Evolutionary conservation across 139 green algal species (phyloP), one percentile per base, ranked within the genome.

Genomic region (Tetradesmus lagerheimii): DNA sequence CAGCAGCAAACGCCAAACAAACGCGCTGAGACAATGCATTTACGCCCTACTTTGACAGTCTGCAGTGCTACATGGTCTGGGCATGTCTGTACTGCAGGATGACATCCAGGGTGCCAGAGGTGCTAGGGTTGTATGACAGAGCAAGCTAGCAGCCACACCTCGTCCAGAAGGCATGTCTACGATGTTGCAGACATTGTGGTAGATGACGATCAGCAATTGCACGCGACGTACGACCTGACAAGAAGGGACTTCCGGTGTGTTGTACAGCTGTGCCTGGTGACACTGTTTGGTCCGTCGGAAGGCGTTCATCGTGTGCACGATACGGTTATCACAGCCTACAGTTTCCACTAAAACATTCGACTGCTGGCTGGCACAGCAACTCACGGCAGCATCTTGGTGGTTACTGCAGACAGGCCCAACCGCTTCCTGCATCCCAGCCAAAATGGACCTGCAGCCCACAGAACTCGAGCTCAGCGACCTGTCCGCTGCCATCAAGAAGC

Each of bases 381-480:
- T 64, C 57, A 71, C 23, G 8, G 57, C 25, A 71, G 12, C 23
- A 31, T 23, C 15, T 9, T 71, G 57, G 57, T 71, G 57, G 20
- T 71, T 71, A 71, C 57, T 71, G 57, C 57, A 71, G 57, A n/a
- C 20, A n/a, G 31, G 57, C 23, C 57, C 57, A 71, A 71, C 20
- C 23, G 4, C 57, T 8, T 16, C 57, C 20, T 23, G 8, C 29
- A 29, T 20, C 18, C 6, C 77, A 53, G 41, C 23, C 38, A 83
- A 9, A 4, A 64, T 66, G 39, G 11, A 25, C 15, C 79, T 71
- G 29, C 82, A 77, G 20, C 82, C 82, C 5, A 88, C 53, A 9
- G 20, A 88, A 35, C 57, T 64, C 31, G 82, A 88, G 57, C 50
- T 88, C n/a, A 47, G 18, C 20, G 82, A 88, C 15, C 82, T 88